Base-by-base conservation (phyloP, 78 protist species). In the Dictyostelium capitatum region DNA sequence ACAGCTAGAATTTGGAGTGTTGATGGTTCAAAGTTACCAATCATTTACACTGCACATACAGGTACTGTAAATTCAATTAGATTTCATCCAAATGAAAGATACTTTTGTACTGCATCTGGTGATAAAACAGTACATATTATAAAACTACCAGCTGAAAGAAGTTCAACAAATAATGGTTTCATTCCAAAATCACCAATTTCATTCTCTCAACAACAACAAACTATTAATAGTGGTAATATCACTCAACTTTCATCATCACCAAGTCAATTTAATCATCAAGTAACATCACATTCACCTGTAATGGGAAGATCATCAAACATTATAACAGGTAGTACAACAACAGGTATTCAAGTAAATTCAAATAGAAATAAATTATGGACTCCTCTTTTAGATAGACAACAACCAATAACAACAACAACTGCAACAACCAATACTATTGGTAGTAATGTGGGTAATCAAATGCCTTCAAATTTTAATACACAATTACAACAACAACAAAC, bases 1-100 rank as follows among this genome's bases (percentile, higher is more conserved):
- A 84, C 91, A 10, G 91, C 91, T 10, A 84, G 91, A 74, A 74
- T 84, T 37, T 74, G 77, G 83, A 37, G 82, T 3, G 91, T 84
- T 23, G 91, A 84, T 46, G 73, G 77, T 8, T 74, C 82, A 23
- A 84, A 84, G 17, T 3, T 74, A 46, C 91, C 91, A 25, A n/a
- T 74, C 0, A 51, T 84, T 19, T 84, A 84, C n/a, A 84, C 77
- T 48, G 91, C 83, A 30, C 91, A 84, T 19, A 84, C 91, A 4
- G 91, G 91, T 54, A 74, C 91, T 14, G 74, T 84, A 3, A 84
- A 84, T 59, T 57, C 78, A 4, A 47, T 84, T 30, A 14, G 91
- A 59, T 84, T 74, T 43, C 91, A 84, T 53, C 91, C 82, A 8
- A 57, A 28, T 14, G 91, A 84, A 72, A 72, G 74, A 74, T 47